Evolutionary conservation across 2,329 filamentous ascomycete genomes (phyloP), one percentile per base, ranked within the genome.

Genomic region (Proliferodiscus dingleyae): DNA sequence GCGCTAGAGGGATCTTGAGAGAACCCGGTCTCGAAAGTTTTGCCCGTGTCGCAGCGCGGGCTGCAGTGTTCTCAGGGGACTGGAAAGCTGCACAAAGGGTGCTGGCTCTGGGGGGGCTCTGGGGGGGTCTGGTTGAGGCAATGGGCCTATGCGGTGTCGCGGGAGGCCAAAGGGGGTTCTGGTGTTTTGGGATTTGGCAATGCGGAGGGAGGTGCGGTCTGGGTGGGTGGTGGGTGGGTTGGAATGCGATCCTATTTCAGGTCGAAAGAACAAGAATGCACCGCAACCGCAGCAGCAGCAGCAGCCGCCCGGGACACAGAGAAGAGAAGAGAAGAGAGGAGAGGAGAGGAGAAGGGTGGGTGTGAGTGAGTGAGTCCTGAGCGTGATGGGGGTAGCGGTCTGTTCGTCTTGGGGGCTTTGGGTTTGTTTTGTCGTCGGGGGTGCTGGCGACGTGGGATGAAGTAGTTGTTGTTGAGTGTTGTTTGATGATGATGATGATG

Each of bases 101-200:
- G 7, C 13, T 37, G 9, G 24, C 11, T 37, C 11, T 18, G 9
- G 19, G n/a, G 10, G 19, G 15, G 8, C 7, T 16, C n/a, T 34
- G 16, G 5, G 32, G 6, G n/a, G 13, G 29, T 32, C 19, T 18
- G 13, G 16, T 18, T 34, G 16, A 10, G 38, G 16, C 28, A 34
- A 21, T 28, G 21, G 18, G 40, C 15, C 18, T 28, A 6, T 28
- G 23, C 34, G 40, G 19, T 22, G 40, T 42, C 34, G 43, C 29
- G 41, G 33, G 26, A 39, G 40, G 23, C 40, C 41, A 45, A 45
- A 37, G 38, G 42, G 38, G 33, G 8, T 10, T 9, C 19, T 10
- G 37, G 37, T 28, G 44, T 47, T 44, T 44, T 38, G 36, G 48
- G 45, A 37, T 41, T 44, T 30, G 30, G 38, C 21, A 7, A 15